phyloP scores from a whole-genome alignment of 176 grass and related monocot genomes.

The Echinochloa phyllopogon region DNA sequence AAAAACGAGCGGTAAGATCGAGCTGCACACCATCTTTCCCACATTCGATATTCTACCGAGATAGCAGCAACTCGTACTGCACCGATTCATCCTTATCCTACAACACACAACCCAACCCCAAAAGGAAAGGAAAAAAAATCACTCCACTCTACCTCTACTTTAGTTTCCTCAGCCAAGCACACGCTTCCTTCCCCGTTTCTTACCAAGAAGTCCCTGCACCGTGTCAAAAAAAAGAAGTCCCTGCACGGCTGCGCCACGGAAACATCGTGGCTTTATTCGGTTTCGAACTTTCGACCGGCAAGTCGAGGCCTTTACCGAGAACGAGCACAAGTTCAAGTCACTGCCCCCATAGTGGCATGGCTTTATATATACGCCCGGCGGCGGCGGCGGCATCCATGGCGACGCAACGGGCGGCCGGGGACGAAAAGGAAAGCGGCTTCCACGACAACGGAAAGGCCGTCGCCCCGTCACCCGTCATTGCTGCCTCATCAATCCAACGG shows the following conservation, averaged over 20 bases:
- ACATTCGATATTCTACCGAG: slow-evolving; percentile 41
- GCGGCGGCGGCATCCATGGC: slow-evolving; percentile 1
- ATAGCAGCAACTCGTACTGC: slow-evolving; percentile 7
- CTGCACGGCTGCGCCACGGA: background rate
- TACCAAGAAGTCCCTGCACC: too few relatives aligned
- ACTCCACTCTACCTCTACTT: background rate
- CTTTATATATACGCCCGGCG: background rate
- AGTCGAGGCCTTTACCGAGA: background rate
- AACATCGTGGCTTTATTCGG: slow-evolving; percentile 28
- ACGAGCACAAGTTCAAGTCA: slow-evolving; percentile 4
- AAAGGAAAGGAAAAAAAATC: background rate
- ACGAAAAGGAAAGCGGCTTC: slow-evolving; percentile 24
- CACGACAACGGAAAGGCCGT: background rate
- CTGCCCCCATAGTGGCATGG: background rate
- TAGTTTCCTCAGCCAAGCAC: slow-evolving; percentile 1
- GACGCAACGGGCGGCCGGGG: slow-evolving; percentile 33
- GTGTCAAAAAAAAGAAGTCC: too few relatives aligned
- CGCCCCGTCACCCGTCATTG: background rate
- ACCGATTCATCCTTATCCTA: slow-evolving; percentile 45
- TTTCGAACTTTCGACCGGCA: background rate
- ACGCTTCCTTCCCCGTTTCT: background rate
- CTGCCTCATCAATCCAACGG: slow-evolving; percentile 9
- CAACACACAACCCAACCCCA: background rate
- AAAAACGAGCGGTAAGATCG: slow-evolving; percentile 4
- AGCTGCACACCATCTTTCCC: background rate